phyloP scores from a whole-genome alignment of 2,329 filamentous ascomycete genomes.

The Grosmannia huntii region DNA sequence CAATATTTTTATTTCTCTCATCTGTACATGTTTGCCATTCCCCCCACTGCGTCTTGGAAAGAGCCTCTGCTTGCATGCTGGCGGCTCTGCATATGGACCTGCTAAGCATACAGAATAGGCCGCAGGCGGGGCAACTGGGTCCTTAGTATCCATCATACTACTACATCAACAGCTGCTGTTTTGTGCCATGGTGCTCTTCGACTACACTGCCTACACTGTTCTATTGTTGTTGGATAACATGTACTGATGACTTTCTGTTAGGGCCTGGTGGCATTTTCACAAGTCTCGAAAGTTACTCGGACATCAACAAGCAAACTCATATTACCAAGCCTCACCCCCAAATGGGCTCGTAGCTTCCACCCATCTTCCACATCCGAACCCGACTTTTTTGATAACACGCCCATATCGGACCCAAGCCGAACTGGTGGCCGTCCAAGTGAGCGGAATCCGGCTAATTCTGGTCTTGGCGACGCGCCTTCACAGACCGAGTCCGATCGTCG shows the following conservation, averaged over 20 bases:
- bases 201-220: neutral
- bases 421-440: conserved; percentile 8
- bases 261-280: neutral
- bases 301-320: conserved; percentile 6
- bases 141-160: neutral
- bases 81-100: neutral
- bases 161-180: neutral
- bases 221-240: neutral
- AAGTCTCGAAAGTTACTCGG: neutral
- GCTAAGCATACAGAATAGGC: neutral
- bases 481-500: neutral
- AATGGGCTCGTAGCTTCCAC: conserved; percentile 12
- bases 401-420: conserved; percentile 11
- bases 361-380: conserved; percentile 2
- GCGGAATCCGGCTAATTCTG: conserved; percentile 3
- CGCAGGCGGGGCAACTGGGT: neutral
- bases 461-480: neutral
- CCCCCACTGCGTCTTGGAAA: neutral
- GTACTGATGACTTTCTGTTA: neutral
- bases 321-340: conserved; percentile 17
- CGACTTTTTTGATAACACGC: conserved; percentile 10
- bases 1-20: neutral
- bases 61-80: neutral
- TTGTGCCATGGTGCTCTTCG: neutral
- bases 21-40: neutral